Conservation (phyloP, 345 rosid species). For the Gossypium thurberi region DNA sequence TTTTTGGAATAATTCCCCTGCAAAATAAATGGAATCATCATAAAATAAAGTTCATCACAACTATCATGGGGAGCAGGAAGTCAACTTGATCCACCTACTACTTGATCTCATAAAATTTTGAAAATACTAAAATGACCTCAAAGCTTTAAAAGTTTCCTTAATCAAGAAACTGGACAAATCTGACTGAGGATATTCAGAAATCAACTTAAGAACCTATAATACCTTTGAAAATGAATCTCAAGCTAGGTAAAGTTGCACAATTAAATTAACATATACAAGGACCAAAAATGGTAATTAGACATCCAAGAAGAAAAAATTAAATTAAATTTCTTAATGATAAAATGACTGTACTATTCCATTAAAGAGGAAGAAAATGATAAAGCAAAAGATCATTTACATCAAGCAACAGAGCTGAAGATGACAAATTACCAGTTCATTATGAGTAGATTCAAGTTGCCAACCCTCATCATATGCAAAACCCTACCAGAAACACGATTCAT, state of each 20-base stretch:
- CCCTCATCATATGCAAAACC: slow-evolving; percentile 67
- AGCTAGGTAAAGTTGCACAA: neutral
- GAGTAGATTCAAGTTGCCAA: slow-evolving; percentile 69
- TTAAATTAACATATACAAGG: neutral
- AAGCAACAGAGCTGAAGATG: neutral
- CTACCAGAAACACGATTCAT: slow-evolving; percentile 41
- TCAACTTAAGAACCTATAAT: neutral
- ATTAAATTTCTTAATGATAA: neutral
- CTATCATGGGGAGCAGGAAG: neutral
- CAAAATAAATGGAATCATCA: slow-evolving; percentile 14
- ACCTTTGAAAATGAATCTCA: neutral
- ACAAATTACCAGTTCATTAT: slow-evolving; percentile 61
- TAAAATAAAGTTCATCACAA: neutral
- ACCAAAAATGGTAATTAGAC: neutral
- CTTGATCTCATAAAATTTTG: neutral
- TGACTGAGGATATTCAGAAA: neutral
- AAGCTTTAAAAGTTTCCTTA: neutral
- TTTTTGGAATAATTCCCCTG: slow-evolving; percentile 73
- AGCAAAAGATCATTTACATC: neutral
- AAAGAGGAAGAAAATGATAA: neutral
- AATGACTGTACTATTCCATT: neutral
- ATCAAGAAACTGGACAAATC: neutral
- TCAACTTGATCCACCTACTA: neutral
- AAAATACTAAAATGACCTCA: neutral
- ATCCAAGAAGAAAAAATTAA: neutral